Evolutionary conservation across 75 land plant species (phyloP), one percentile per base, ranked within the genome.

Genomic region (Sequoia sempervirens): DNA sequence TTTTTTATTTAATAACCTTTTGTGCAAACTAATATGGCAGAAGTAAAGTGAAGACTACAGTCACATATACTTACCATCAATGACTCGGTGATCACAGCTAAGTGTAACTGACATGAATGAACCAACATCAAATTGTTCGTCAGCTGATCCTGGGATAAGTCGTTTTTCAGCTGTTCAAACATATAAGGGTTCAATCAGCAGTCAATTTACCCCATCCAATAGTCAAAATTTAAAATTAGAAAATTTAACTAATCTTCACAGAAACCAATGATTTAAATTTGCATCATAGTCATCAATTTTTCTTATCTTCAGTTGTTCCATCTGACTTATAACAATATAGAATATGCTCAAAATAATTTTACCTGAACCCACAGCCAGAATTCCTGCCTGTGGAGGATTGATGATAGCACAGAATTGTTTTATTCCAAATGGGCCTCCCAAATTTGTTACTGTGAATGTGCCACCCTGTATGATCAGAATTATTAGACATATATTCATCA

Each of bases 331-430:
- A 78, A 20, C 32, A 45, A 41, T 26, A 36, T 17, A 1, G 46
- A 32, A 53, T 10, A 81, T 81, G 40, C 40, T 15, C 56, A 52
- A 54, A 50, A 54, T 81, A 54, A 13, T 81, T 30, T 83, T 92
- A 98, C 99, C 98, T 85, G 98, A 92, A 41, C 99, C 99, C 69
- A 98, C 91, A 2, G 97, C 99, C 82, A 98, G 93, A 87, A 98
- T 98, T 86, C 90, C 93, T 75, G 98, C 80, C 82, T 98, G 98
- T 53, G 99, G 99, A 86, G 99, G 99, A 83, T 98, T 98, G 52
- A 98, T 93, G 70, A 98, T 96, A 50, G 99, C 99, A 89, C 99
- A 96, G 50, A 98, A 98, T 81, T 98, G 99, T 84, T 98, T 98
- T 79, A 98, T 90, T 37, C 99, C 99, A 86, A 98, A 98, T 0